Evolutionary conservation across 345 rosid species (phyloP).

Genomic region (Eucalyptus dawsonii): DNA sequence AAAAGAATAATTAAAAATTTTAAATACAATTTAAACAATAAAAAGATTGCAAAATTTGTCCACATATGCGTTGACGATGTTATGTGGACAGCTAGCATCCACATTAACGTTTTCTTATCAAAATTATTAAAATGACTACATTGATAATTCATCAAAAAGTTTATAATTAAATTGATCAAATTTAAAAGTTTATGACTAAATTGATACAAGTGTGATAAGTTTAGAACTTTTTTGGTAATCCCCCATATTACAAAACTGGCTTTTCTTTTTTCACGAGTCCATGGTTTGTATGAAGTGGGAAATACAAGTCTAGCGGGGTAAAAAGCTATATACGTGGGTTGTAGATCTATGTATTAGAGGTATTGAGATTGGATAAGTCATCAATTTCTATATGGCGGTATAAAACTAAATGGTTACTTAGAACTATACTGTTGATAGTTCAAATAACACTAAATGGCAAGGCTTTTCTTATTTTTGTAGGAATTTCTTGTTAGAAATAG

Average conservation of each 20-base stretch:
- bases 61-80: background rate
- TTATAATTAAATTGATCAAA: too few relatives aligned
- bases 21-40: too few relatives aligned
- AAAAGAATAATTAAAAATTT: too few relatives aligned
- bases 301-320: background rate
- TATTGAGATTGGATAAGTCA: background rate
- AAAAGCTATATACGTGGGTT: background rate
- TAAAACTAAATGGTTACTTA: too few relatives aligned
- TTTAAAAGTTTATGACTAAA: background rate
- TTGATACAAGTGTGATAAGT: too few relatives aligned
- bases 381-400: background rate
- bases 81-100: background rate
- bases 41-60: too few relatives aligned
- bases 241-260: background rate
- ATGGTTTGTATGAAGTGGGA: background rate
- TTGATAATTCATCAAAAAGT: too few relatives aligned
- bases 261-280: background rate
- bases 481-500: background rate
- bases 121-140: too few relatives aligned
- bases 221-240: too few relatives aligned
- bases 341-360: background rate
- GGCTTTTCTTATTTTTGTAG: background rate
- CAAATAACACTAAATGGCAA: background rate
- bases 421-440: too few relatives aligned
- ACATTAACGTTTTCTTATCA: background rate